Evolutionary conservation across 257 asterid species (phyloP).

Genomic region (Cynanchum wilfordii): DNA sequence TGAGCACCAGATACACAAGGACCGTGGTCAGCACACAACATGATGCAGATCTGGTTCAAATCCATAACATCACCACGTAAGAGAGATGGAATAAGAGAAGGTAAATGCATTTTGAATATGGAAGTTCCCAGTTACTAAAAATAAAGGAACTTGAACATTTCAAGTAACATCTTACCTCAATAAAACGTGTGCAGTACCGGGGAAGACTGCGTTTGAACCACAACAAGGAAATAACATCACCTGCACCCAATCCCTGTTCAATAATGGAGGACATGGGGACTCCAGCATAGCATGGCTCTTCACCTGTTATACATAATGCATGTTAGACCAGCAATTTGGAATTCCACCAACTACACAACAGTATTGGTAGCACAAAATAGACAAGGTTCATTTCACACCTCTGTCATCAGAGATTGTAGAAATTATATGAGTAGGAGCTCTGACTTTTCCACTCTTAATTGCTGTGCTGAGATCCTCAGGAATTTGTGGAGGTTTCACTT

Average conservation of each 20-base stretch:
- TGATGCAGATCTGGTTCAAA: conserved; percentile 75
- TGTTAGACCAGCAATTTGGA: conserved; percentile 17
- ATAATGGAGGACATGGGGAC: conserved; percentile 96
- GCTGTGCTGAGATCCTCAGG: conserved; percentile 94
- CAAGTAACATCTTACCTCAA: conserved; percentile 55
- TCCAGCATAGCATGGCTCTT: conserved; percentile 94
- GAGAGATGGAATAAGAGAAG: not conserved
- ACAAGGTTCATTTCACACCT: conserved; percentile 38
- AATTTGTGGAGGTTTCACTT: conserved; percentile 87
- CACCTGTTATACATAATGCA: conserved; percentile 53
- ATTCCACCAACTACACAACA: not conserved
- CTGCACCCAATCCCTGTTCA: conserved; percentile 96
- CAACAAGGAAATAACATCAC: conserved; percentile 90
- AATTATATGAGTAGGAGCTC: conserved; percentile 98
- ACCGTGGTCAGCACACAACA: conserved; percentile 99
- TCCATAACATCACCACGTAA: conserved; percentile 11
- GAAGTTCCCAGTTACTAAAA: not conserved
- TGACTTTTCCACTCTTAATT: conserved; percentile 94
- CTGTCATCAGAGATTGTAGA: conserved; percentile 98
- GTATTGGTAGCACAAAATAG: conserved; percentile 1
- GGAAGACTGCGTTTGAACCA: conserved; percentile 99
- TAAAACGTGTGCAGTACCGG: conserved; percentile 88
- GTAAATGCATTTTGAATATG: not conserved
- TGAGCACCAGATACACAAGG: conserved; percentile 99
- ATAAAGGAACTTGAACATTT: conserved; percentile 6